A percentile compares a stretch with the other conserved stretches of the same genome.
Conservation (phyloP, 2,329 filamentous ascomycete species). For the Aspergillus sclerotialis region DNA sequence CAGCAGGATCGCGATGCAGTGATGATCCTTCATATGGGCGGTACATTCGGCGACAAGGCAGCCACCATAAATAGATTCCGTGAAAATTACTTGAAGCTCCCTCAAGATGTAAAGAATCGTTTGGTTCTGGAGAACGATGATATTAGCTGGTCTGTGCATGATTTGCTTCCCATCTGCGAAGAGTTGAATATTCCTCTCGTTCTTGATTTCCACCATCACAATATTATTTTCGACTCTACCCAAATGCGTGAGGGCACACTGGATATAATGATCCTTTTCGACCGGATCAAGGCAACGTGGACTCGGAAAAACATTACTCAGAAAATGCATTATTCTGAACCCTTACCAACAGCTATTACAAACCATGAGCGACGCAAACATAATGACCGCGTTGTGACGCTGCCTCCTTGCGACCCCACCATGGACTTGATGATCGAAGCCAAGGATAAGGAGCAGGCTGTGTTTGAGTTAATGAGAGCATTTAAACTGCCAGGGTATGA, state of each 20-base stretch:
- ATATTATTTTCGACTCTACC: constrained; percentile 74
- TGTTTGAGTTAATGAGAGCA: constrained; percentile 86
- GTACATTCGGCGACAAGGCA: constrained; percentile 77
- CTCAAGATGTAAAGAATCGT: constrained; percentile 66
- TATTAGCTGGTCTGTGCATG: constrained; percentile 85
- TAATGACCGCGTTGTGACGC: constrained; percentile 65
- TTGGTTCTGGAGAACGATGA: constrained; percentile 93
- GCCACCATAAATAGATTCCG: constrained; percentile 73
- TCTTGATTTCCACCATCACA: constrained; percentile 91
- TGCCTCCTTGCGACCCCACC: constrained; percentile 73
- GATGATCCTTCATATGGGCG: constrained; percentile 92
- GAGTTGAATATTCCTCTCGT: constrained; percentile 91
- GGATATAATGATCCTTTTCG: constrained; percentile 69
- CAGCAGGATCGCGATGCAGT: constrained; percentile 80
- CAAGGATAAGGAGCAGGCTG: constrained; percentile 95
- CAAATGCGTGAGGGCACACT: constrained; percentile 74
- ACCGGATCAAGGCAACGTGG: constrained; percentile 79
- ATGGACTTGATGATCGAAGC: constrained; percentile 99
- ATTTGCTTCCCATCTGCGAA: constrained; percentile 81
- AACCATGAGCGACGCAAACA: constrained; percentile 76
- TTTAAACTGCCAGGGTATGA: constrained; percentile 79
- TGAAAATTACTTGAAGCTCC: constrained; percentile 61
- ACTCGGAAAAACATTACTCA: constrained; percentile 74
- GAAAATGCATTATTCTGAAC: constrained; percentile 97
- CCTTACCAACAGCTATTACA: constrained; percentile 67